Conservation (phyloP, 23 red algal genomes). For the Gracilaria domingensis region DNA sequence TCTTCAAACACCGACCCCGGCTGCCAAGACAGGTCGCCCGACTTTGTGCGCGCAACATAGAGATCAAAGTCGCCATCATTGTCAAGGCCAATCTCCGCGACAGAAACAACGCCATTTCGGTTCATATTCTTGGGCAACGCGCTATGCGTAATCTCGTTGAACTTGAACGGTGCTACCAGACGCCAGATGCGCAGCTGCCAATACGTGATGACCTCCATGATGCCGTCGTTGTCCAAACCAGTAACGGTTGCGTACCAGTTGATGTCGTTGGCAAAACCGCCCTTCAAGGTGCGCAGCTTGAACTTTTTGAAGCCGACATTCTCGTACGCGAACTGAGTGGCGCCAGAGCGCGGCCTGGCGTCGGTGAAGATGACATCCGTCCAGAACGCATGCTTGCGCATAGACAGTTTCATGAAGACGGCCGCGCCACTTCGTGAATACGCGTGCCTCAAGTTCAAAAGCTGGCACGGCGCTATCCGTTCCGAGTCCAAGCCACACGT, state of each 20-base stretch:
- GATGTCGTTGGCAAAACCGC: background rate
- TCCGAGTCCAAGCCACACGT: background rate
- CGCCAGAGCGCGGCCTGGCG: background rate
- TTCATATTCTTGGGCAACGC: background rate
- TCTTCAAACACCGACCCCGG: background rate
- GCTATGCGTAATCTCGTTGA: conserved; percentile 18
- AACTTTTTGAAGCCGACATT: background rate
- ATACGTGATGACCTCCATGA: conserved; percentile 50
- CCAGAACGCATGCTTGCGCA: background rate
- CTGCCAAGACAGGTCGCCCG: background rate
- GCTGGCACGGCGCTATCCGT: too few species aligned
- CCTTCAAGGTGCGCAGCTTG: conserved; percentile 2
- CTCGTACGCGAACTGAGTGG: background rate
- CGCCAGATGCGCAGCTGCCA: conserved; percentile 4
- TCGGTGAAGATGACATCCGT: conserved; percentile 15
- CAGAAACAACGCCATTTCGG: conserved; percentile 6
- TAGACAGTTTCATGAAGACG: background rate
- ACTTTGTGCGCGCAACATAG: conserved; percentile 30
- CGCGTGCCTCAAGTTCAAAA: too few species aligned
- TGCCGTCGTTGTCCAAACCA: conserved; percentile 36
- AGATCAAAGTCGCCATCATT: conserved; percentile 76
- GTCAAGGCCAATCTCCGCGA: conserved; percentile 56
- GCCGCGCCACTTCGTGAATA: background rate
- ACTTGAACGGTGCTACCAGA: conserved; percentile 25
- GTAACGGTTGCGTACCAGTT: conserved; percentile 9